Evolutionary conservation across 1,139 yeast species (phyloP), one percentile per base, ranked within the genome.

Genomic region (Suhomyces yuchorum): DNA sequence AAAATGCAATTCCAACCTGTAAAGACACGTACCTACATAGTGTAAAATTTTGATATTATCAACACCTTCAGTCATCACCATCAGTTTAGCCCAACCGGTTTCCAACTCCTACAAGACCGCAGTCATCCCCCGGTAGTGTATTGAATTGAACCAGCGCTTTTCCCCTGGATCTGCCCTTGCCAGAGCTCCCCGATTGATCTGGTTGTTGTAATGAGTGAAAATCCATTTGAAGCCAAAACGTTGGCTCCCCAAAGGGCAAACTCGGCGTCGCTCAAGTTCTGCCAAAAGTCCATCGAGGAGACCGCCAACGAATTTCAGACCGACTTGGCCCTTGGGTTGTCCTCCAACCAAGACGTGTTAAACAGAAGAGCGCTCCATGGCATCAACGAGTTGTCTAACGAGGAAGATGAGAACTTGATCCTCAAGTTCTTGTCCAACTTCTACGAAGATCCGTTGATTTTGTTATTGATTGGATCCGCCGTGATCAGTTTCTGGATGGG

Each of bases 401-500:
- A 87, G 11, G 96, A 89, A 47, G 91, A 87, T 37, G 97, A 92
- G 56, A 80, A 82, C 50, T 61, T 92, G 43, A 51, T 80, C 14
- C 67, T 79, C 70, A 87, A 87, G 64, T 93, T 93, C 59, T 48
- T 90, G 20, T 76, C 85, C 48, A 89, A 85, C 47, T 92, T 93
- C 62, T 85, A 87, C 59, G 93, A 87, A 57, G 96, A 92, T 68
- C 97, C 97, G 15, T 75, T 93, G 67, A 92, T 93, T 54, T 71
- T 93, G 58, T 71, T 93, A 48, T 76, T 93, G 59, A 87, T 91
- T 40, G 97, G 95, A 0, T 89, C 97, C 0, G 97, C 98, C 0
- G 78, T 78, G 3, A 76, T 93, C 33, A 85, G 95, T 55, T 86
- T 93, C 57, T 68, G 88, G 63, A 88, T 93, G 95, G 96, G 96